A percentile compares a stretch with the other conserved stretches of the same genome.
These are phyloP conservation scores for Ustilago nuda DNA, from an alignment of 1,284 basidiomycete species.

Conservation along the genomic window DNA sequence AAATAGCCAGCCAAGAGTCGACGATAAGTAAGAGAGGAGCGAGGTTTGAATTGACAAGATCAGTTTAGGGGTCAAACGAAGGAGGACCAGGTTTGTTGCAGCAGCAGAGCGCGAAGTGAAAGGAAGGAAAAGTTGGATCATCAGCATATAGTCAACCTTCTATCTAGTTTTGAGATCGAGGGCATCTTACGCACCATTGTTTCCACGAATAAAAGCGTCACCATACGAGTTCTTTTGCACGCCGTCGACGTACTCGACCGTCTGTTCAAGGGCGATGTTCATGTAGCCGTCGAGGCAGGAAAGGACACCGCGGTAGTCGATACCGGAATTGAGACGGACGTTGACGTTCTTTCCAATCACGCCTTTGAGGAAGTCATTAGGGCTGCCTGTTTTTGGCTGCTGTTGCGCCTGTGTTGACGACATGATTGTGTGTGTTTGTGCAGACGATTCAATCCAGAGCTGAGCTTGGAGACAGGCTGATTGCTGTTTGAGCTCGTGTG, in stretches of 20 bases:
- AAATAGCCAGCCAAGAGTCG: neutral
- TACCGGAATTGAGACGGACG: slow-evolving; percentile 92
- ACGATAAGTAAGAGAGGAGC: neutral
- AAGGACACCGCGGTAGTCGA: slow-evolving; percentile 94
- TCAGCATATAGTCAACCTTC: slow-evolving; percentile 13
- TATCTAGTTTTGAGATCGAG: neutral
- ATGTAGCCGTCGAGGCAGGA: slow-evolving; percentile 92
- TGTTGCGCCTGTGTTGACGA: slow-evolving; percentile 26
- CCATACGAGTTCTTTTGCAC: slow-evolving; percentile 87
- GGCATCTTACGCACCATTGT: slow-evolving; percentile 81
- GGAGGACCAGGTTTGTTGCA: slow-evolving; percentile 2
- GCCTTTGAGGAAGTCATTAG: slow-evolving; percentile 66
- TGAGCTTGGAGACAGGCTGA: neutral
- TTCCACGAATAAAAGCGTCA: slow-evolving; percentile 94
- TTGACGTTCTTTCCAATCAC: slow-evolving; percentile 95
- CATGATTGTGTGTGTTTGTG: slow-evolving; percentile 15
- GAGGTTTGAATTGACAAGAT: slow-evolving; percentile 8
- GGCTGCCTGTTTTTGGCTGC: slow-evolving; percentile 52
- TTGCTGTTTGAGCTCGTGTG: neutral
- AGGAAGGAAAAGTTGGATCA: neutral
- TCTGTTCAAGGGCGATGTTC: slow-evolving; percentile 98
- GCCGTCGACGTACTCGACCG: slow-evolving; percentile 92
- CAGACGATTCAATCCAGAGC: neutral
- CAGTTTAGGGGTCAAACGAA: slow-evolving; percentile 3
- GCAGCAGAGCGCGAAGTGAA: neutral